These are phyloP conservation scores for Corniculantispora saksenae DNA, from an alignment of 2,329 filamentous ascomycete species.

Conservation along the genomic window DNA sequence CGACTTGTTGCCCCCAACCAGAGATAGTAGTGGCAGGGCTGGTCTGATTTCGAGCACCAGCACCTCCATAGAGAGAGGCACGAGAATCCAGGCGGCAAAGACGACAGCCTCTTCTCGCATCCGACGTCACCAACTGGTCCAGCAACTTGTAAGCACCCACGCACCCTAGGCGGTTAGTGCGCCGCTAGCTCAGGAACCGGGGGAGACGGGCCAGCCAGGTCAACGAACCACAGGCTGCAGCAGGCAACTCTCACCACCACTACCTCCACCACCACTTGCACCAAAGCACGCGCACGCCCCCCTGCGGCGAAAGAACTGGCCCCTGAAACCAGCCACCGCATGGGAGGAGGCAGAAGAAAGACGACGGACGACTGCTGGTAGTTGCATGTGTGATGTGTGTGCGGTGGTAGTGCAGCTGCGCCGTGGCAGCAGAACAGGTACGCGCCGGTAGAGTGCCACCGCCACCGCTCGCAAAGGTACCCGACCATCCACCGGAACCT, in stretches of 20 bases:
- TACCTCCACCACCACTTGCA: constrained; percentile 7
- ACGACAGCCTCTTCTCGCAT: not conserved
- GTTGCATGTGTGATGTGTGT: too few species aligned
- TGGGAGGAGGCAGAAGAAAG: not conserved
- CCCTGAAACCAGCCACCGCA: constrained; percentile 19
- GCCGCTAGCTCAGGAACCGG: constrained; percentile 1
- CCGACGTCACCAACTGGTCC: constrained; percentile 5
- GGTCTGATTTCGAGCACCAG: too few species aligned
- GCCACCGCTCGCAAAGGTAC: not conserved
- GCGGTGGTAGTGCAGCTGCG: too few species aligned
- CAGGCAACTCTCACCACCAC: not conserved
- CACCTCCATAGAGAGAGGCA: too few species aligned
- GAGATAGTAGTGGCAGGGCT: too few species aligned
- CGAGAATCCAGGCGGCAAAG: too few species aligned
- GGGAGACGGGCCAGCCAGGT: not conserved
- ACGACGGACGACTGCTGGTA: too few species aligned
- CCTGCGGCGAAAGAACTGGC: not conserved
- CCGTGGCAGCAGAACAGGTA: not conserved
- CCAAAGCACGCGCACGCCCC: too few species aligned
- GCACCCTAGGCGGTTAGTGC: not conserved
- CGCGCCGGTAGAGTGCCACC: not conserved
- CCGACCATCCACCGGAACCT: constrained; percentile 9
- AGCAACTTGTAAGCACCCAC: not conserved
- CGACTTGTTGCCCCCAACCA: too few species aligned
- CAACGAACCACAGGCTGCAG: not conserved